Evolutionary conservation across 2,329 filamentous ascomycete species (phyloP).

Genomic region (Aspergillus uvarum): DNA sequence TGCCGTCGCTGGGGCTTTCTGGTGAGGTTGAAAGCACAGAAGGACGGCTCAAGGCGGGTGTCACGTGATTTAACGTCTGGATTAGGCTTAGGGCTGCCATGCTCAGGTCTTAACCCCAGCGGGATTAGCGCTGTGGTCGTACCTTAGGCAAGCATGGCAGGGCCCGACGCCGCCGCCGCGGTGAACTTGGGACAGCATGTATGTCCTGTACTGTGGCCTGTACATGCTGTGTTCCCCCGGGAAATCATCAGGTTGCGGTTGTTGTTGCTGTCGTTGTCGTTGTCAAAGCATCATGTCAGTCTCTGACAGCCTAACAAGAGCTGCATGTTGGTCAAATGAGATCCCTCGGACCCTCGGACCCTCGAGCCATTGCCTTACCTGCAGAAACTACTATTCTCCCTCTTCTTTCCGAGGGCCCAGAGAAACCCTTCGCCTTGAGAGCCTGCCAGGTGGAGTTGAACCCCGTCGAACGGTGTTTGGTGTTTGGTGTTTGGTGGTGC

Average conservation of each 20-base stretch:
- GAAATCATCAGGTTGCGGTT: not conserved
- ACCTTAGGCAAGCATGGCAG: not conserved
- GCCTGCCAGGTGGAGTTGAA: not conserved
- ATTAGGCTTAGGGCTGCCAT: constrained; percentile 16
- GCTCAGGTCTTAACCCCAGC: not conserved
- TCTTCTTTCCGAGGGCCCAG: constrained; percentile 6
- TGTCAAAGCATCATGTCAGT: constrained; percentile 7
- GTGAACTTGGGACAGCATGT: no score
- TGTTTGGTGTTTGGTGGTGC: not conserved
- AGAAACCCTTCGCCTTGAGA: constrained; percentile 3
- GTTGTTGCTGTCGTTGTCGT: not conserved
- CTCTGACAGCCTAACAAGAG: constrained; percentile 5
- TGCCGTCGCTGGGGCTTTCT: constrained; percentile 28
- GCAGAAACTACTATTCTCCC: not conserved
- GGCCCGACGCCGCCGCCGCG: no score
- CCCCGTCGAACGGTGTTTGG: not conserved
- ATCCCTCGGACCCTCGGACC: constrained; percentile 1
- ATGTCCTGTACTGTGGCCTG: no score
- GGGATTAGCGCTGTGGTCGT: not conserved
- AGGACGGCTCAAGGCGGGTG: constrained; percentile 10
- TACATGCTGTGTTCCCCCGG: no score
- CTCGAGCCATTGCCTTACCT: not conserved
- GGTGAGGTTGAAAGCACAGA: constrained; percentile 19
- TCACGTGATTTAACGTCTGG: constrained; percentile 16
- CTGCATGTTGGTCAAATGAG: constrained; percentile 10